Evolutionary conservation across 768 basidiomycete species (phyloP).

Genomic region (Boletus fagicola): DNA sequence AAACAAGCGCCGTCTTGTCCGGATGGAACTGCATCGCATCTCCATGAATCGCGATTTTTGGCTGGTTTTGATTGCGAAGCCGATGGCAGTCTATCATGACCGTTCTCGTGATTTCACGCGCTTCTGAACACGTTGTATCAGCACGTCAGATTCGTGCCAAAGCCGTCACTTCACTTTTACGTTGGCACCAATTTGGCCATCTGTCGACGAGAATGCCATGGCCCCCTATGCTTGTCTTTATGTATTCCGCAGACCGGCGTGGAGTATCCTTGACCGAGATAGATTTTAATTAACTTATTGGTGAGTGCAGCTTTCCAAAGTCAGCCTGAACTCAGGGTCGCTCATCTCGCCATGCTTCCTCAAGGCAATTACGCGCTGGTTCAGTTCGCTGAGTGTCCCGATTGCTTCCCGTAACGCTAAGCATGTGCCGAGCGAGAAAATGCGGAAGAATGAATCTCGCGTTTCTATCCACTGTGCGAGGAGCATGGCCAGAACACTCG

Average conservation of each 20-base stretch:
- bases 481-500: slow-evolving; percentile 37
- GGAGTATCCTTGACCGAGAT: slow-evolving; percentile 35
- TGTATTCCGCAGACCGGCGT: slow-evolving; percentile 37
- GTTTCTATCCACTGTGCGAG: slow-evolving; percentile 33
- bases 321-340: slow-evolving; percentile 28
- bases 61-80: slow-evolving; percentile 25
- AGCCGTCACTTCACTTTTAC: slow-evolving; percentile 32
- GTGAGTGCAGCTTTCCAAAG: slow-evolving; percentile 25
- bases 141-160: slow-evolving; percentile 35
- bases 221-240: slow-evolving; percentile 35
- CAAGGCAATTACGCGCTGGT: slow-evolving; percentile 38
- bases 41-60: slow-evolving; percentile 24
- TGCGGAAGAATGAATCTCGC: slow-evolving; percentile 37
- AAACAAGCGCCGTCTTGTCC: slow-evolving; percentile 16
- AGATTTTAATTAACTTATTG: slow-evolving; percentile 34
- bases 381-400: slow-evolving; percentile 37
- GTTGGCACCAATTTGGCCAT: slow-evolving; percentile 26
- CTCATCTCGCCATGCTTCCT: slow-evolving; percentile 29
- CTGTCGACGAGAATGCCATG: slow-evolving; percentile 27
- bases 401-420: slow-evolving; percentile 33
- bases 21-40: slow-evolving; percentile 14
- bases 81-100: slow-evolving; percentile 34
- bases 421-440: slow-evolving; percentile 33
- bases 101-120: slow-evolving; percentile 35
- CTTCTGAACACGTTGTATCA: slow-evolving; percentile 37